Conservation (phyloP, 75 land plant genomes). For the Larix kaempferi region DNA sequence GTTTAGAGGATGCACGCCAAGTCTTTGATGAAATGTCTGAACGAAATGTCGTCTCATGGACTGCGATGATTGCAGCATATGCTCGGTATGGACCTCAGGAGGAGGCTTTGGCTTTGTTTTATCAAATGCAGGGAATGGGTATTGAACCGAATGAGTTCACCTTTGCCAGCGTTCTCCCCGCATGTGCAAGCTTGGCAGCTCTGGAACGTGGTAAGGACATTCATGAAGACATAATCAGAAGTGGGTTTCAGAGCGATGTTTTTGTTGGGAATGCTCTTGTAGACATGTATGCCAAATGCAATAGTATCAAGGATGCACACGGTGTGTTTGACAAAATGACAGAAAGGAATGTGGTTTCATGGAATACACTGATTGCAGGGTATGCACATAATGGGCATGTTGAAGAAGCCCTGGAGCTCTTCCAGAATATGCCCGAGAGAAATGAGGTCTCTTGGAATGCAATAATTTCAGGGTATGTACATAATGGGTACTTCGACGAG, state of each 20-base stretch:
- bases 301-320: not conserved
- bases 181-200: constrained; percentile 6
- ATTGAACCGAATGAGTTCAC: constrained; percentile 5
- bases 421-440: constrained; percentile 1
- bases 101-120: constrained; percentile 26
- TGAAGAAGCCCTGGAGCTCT: constrained; percentile 7
- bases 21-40: constrained; percentile 25
- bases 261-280: constrained; percentile 6
- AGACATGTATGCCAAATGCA: constrained; percentile 14
- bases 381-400: constrained; percentile 6
- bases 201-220: constrained; percentile 16
- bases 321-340: not conserved
- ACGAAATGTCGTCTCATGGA: constrained; percentile 26
- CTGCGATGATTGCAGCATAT: constrained; percentile 45
- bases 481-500: not conserved
- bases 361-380: constrained; percentile 12
- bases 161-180: not conserved
- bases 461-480: not conserved
- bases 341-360: constrained; percentile 4
- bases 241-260: not conserved
- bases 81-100: constrained; percentile 20
- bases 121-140: constrained; percentile 15
- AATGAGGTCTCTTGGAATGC: not conserved
- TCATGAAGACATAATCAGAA: constrained; percentile 2
- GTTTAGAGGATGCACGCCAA: constrained; percentile 7